Evolutionary conservation across 2,329 filamentous ascomycete genomes (phyloP).

Genomic region (Ciborinia camelliae): DNA sequence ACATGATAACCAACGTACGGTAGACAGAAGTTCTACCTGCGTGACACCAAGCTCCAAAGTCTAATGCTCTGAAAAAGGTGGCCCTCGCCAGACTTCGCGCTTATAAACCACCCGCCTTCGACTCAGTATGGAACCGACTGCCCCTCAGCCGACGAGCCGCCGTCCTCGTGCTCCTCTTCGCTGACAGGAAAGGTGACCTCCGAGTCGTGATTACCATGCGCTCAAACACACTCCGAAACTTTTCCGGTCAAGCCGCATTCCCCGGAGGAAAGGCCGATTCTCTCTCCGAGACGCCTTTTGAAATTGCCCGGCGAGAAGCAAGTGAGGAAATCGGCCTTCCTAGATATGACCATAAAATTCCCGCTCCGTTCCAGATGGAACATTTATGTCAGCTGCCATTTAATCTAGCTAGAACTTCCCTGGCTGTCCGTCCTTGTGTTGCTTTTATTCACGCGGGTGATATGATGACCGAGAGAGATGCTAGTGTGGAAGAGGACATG

Average conservation of each 20-base stretch:
- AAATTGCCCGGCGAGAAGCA: constrained; percentile 85
- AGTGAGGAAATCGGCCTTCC: constrained; percentile 92
- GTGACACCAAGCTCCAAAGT: too few species aligned
- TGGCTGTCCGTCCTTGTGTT: constrained; percentile 72
- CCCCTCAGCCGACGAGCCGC: constrained; percentile 71
- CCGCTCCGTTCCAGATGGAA: constrained; percentile 77
- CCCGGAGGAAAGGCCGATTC: constrained; percentile 72
- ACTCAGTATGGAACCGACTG: constrained; percentile 58
- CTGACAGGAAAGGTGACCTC: constrained; percentile 76
- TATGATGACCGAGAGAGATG: constrained; percentile 38
- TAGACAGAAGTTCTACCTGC: not conserved
- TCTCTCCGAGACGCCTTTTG: constrained; percentile 58
- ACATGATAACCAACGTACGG: not conserved
- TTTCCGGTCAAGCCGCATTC: constrained; percentile 83
- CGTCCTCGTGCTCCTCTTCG: constrained; percentile 83
- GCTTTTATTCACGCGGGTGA: constrained; percentile 68
- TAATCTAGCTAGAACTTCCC: constrained; percentile 68
- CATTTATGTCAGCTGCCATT: constrained; percentile 81
- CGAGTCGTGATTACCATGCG: constrained; percentile 68
- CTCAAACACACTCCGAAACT: constrained; percentile 59
- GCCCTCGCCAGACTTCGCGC: constrained; percentile 55
- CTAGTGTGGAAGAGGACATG: constrained; percentile 63
- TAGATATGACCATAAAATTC: constrained; percentile 63
- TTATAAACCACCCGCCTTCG: constrained; percentile 57
- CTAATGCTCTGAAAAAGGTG: constrained; percentile 25